Conservation (phyloP, 805 yeast genomes). For the Suhomyces canberraensis region DNA sequence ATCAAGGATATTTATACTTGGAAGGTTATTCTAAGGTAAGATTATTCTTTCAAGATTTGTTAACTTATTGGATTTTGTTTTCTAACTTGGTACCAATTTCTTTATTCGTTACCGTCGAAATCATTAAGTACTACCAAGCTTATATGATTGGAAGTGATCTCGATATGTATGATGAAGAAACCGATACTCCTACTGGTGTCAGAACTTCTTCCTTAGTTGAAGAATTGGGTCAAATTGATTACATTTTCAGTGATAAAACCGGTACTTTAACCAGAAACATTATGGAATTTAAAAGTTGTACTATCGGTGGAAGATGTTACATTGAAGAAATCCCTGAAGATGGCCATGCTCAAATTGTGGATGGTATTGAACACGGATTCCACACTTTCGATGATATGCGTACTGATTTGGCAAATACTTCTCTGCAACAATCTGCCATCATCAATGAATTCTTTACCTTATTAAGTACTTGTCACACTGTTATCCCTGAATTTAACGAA, state of each 20-base stretch:
- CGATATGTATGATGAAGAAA: constrained; percentile 82
- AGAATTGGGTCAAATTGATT: constrained; percentile 95
- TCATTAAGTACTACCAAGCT: constrained; percentile 94
- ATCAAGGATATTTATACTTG: constrained; percentile 62
- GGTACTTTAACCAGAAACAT: constrained; percentile 95
- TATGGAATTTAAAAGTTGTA: constrained; percentile 93
- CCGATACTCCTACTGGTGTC: constrained; percentile 93
- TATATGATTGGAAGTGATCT: constrained; percentile 89
- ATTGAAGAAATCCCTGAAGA: constrained; percentile 91
- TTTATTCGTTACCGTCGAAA: constrained; percentile 91
- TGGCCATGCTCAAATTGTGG: constrained; percentile 61
- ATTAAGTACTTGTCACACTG: constrained; percentile 93
- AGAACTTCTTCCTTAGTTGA: constrained; percentile 95
- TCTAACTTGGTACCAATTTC: constrained; percentile 98
- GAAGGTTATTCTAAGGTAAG: constrained; percentile 65
- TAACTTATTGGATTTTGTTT: constrained; percentile 94
- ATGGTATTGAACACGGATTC: constrained; percentile 80
- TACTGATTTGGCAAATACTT: constrained; percentile 41
- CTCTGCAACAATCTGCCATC: constrained; percentile 42
- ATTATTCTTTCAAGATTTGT: constrained; percentile 77
- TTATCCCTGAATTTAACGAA: constrained; percentile 80
- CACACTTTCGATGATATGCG: constrained; percentile 66
- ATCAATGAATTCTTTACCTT: constrained; percentile 78
- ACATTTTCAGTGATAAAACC: constrained; percentile 94
- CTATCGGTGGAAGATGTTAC: constrained; percentile 90